These are phyloP conservation scores for Penicillium lagena DNA, from an alignment of 495 filamentous ascomycete genomes.

Conservation along the genomic window DNA sequence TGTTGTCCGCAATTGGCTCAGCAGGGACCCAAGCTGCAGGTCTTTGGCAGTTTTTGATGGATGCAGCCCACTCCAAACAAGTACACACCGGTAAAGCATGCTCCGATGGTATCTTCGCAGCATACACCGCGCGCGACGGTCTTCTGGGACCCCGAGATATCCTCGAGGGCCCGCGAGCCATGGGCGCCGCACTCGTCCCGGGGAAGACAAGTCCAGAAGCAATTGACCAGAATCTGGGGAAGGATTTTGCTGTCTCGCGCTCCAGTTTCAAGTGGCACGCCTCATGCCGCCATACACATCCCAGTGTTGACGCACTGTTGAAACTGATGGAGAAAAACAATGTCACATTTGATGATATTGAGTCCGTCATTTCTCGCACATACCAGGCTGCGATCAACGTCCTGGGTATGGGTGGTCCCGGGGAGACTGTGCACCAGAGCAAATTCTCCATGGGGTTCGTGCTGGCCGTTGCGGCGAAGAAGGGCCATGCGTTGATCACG, in stretches of 20 bases:
- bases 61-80: conserved; percentile 32
- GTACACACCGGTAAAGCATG: conserved; percentile 31
- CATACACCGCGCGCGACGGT: conserved; percentile 20
- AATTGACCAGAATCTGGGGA: conserved; percentile 22
- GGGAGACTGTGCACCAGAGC: conserved; percentile 31
- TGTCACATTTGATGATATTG: conserved; percentile 24
- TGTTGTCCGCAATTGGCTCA: conserved; percentile 26
- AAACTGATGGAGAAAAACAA: conserved; percentile 22
- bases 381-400: conserved; percentile 30
- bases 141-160: conserved; percentile 28
- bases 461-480: conserved; percentile 29
- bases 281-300: conserved; percentile 31
- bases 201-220: conserved; percentile 18
- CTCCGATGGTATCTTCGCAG: conserved; percentile 30
- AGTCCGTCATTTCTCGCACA: conserved; percentile 18
- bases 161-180: conserved; percentile 27
- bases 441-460: conserved; percentile 37
- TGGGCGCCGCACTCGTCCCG: conserved; percentile 24
- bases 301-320: conserved; percentile 27
- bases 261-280: conserved; percentile 36
- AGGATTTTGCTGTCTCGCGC: conserved; percentile 16
- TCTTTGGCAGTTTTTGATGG: conserved; percentile 31
- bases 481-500: conserved; percentile 28
- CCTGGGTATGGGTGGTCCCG: conserved; percentile 19
- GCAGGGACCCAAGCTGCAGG: conserved; percentile 32